These are phyloP conservation scores for Parietichytrium sp. DNA, from an alignment of 108 stramenopile species.

Conservation along the genomic window DNA sequence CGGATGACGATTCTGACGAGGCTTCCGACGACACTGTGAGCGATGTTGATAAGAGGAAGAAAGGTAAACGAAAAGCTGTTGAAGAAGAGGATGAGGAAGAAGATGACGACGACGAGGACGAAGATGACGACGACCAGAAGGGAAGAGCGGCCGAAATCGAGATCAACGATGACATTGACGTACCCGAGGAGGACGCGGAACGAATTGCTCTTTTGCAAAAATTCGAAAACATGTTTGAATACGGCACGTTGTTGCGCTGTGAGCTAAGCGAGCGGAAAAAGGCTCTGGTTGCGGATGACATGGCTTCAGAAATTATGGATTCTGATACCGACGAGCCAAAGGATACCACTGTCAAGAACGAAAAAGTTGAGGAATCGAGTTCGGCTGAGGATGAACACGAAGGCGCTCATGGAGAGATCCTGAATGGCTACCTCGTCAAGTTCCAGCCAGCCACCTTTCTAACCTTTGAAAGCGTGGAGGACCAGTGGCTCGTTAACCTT, in stretches of 20 bases:
- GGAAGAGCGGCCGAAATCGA: not conserved
- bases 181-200: not conserved
- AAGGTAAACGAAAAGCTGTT: no score
- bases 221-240: not conserved
- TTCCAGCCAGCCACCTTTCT: slow-evolving; percentile 20
- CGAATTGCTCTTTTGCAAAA: not conserved
- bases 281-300: no score
- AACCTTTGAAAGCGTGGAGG: not conserved
- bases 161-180: slow-evolving; percentile 33
- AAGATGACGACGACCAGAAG: slow-evolving; percentile 1
- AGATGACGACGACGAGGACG: not conserved
- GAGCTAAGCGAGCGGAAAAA: no score
- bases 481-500: slow-evolving; percentile 9
- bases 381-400: no score
- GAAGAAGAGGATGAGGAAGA: slow-evolving; percentile 4
- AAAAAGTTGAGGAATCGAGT: no score
- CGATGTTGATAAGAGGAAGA: not conserved
- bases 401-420: no score
- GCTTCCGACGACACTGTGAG: not conserved
- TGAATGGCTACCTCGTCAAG: not conserved
- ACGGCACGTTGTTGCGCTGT: not conserved
- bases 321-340: no score
- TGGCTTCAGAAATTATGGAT: no score
- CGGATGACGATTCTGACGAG: not conserved
- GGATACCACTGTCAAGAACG: no score